Conservation (phyloP, 352 stramenopile genomes). For the Phytophthora brassicae region DNA sequence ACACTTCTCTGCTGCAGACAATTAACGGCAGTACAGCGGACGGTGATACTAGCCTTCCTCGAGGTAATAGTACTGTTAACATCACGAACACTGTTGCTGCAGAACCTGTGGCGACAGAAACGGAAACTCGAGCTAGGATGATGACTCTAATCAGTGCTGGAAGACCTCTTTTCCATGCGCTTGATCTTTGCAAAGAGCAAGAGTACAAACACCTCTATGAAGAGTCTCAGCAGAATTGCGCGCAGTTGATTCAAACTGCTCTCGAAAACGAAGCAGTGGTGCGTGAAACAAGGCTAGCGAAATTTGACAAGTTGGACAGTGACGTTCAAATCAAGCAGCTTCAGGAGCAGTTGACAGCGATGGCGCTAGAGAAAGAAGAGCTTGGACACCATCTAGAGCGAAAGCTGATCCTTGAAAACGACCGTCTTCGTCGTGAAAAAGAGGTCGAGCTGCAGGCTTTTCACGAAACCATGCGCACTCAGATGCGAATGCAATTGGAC, state of each 20-base stretch:
- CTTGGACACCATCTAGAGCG: slow-evolving; percentile 50
- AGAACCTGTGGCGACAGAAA: slow-evolving; percentile 13
- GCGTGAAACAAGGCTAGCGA: slow-evolving; percentile 36
- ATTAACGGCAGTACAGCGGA: slow-evolving; percentile 30
- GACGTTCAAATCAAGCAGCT: slow-evolving; percentile 35
- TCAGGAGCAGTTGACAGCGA: slow-evolving; percentile 22
- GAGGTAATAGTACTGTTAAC: slow-evolving; percentile 12
- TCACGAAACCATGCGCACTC: slow-evolving; percentile 47
- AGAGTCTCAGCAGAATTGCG: slow-evolving; percentile 39
- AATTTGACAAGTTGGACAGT: slow-evolving; percentile 41
- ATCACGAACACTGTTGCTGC: neutral
- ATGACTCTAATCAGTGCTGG: slow-evolving; percentile 39
- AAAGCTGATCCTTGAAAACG: slow-evolving; percentile 65
- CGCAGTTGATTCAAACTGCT: slow-evolving; percentile 35
- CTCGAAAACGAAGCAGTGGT: slow-evolving; percentile 35
- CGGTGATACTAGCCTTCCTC: slow-evolving; percentile 3
- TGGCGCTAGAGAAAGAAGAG: slow-evolving; percentile 45
- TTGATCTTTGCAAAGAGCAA: slow-evolving; percentile 60
- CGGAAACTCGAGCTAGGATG: slow-evolving; percentile 34
- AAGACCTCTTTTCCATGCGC: slow-evolving; percentile 51
- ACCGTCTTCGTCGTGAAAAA: slow-evolving; percentile 53
- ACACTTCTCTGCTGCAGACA: slow-evolving; percentile 49
- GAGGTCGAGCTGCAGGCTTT: slow-evolving; percentile 43
- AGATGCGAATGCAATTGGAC: slow-evolving; percentile 60
- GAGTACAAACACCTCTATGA: slow-evolving; percentile 56